Conservation (phyloP, 78 protist genomes). For the Creolimax fragrantissima region DNA sequence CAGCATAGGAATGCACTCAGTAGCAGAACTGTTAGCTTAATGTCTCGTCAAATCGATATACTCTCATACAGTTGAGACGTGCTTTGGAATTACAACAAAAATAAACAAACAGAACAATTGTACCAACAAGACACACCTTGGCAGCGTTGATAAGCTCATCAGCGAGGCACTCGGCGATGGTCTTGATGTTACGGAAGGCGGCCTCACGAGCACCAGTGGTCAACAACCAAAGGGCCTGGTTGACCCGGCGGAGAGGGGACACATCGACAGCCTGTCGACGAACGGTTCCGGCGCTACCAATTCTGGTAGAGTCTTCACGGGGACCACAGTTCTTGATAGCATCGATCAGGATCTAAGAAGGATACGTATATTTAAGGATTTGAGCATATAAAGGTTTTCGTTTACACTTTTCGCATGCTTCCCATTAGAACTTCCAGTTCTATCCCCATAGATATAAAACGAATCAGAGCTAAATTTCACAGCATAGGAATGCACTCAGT, state of each 20-base stretch:
- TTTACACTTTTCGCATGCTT: not conserved
- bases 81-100: not conserved
- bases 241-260: slow-evolving; percentile 99
- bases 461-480: not conserved
- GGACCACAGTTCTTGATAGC: slow-evolving; percentile 95
- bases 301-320: slow-evolving; percentile 99
- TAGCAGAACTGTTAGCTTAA: not conserved
- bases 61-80: not conserved
- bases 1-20: not conserved
- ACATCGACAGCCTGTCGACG: slow-evolving; percentile 99
- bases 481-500: not conserved
- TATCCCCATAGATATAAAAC: not conserved
- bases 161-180: slow-evolving; percentile 98
- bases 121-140: no score
- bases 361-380: not conserved
- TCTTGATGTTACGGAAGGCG: slow-evolving; percentile 98
- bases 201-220: slow-evolving; percentile 91
- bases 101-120: no score
- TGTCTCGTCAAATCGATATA: not conserved
- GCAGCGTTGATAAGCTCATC: slow-evolving; percentile 98
- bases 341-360: slow-evolving; percentile 57
- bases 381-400: not conserved
- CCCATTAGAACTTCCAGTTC: no score
- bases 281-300: slow-evolving; percentile 98
- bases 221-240: slow-evolving; percentile 91